Evolutionary conservation across 495 filamentous ascomycete species (phyloP), one percentile per base, ranked within the genome.

Genomic region (Sphaerosporella brunnea): DNA sequence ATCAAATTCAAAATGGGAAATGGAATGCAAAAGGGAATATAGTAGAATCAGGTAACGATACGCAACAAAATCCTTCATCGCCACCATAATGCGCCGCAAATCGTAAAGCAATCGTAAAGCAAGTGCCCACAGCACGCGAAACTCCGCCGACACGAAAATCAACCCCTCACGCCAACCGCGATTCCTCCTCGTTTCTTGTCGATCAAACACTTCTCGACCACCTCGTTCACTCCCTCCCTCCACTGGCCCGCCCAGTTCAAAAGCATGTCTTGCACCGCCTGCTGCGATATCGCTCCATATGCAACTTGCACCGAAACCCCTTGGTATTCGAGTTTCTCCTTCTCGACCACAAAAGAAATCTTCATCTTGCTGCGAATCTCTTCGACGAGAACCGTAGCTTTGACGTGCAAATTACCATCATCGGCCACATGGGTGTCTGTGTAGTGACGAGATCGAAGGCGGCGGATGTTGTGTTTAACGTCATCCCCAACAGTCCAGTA

Each of bases 351-450:
- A 26, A 82, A 67, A 4, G 48, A 52, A 0, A 77, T 65, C 48
- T 73, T 68, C 0, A 84, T 68, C 56, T 79, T 76, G 0, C 77
- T 80, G 56, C 70, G 63, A 36, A 79, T 57, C 18, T 68, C 63
- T 11, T 59, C 56, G 9, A 84, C 65, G 13, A 84, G 60, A n/a
- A 84, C 39, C 19, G 62, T 65, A 2, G 69, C 62, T 26, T 59
- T 63, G 25, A 82, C 63, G 0, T 38, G n/a, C 20, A 48, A 26
- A n/a, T 24, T 21, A 3, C 16, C 16, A 36, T 15, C 19, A 8
- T 79, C 16, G 74, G 70, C 48, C 66, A 76, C 0, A 60, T 69
- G 20, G 83, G 58, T 9, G 69, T 36, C 23, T 4, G 45, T 36
- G 32, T 48, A 38, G 24, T 36, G 19, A 23, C 8, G 19, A 19